Evolutionary conservation across 2,329 filamentous ascomycete genomes (phyloP).

Genomic region (Aphanocladium album): DNA sequence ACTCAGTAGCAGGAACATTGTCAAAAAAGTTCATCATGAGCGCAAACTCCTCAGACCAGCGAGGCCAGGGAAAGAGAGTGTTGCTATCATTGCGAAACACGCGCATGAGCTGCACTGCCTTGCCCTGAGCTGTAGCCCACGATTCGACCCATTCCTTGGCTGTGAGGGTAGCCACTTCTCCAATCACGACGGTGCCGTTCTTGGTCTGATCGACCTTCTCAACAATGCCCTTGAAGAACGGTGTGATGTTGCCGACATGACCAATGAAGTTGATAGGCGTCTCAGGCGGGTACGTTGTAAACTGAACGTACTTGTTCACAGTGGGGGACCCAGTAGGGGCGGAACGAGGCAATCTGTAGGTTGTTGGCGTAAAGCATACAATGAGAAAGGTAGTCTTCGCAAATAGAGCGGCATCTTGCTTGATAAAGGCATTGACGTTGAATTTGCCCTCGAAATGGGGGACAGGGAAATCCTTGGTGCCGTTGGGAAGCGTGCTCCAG

Average conservation of each 20-base stretch:
- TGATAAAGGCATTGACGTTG: conserved; percentile 35
- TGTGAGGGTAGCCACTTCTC: not conserved
- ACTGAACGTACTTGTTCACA: conserved; percentile 23
- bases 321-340: conserved; percentile 14
- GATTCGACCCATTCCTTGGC: not conserved
- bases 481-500: conserved; percentile 40
- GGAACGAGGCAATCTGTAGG: conserved; percentile 17
- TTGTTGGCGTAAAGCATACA: conserved; percentile 32
- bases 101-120: not conserved
- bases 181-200: not conserved
- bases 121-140: not conserved
- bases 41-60: not conserved
- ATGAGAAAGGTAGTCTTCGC: conserved; percentile 37
- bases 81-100: not conserved
- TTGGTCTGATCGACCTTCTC: not conserved
- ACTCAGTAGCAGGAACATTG: not conserved
- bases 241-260: conserved; percentile 17
- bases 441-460: conserved; percentile 40
- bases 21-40: conserved; percentile 1
- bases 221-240: not conserved
- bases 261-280: conserved; percentile 27
- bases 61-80: not conserved
- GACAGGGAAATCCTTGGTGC: conserved; percentile 26
- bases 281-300: conserved; percentile 21
- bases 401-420: conserved; percentile 24